Evolutionary conservation across 208 protist genomes (phyloP), one percentile per base, ranked within the genome.

Genomic region (Trypanosoma melophagium): DNA sequence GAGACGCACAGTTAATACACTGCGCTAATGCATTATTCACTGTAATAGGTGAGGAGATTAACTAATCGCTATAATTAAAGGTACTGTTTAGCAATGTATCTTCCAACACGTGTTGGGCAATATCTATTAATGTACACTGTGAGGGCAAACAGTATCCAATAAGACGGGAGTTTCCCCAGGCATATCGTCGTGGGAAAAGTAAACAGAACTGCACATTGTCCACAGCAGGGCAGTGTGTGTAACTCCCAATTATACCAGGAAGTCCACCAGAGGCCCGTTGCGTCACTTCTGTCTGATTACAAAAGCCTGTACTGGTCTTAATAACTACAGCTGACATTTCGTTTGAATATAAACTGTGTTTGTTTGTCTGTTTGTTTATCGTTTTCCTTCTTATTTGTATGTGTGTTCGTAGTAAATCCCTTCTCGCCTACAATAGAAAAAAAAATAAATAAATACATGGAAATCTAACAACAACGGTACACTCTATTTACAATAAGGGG

Each of bases 231-330:
- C 71, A 76, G 3, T 31, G 31, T 12, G 28, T 44, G 24, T 66
- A 71, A 55, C 62, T 69, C 2, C 71, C 71, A 21, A 71, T 19
- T 52, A 65, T 69, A n/a, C 71, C 71, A 16, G 71, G 71, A 69
- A 71, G 38, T 17, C 19, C 31, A 53, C 71, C 71, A 21, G 71
- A 76, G 45, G 50, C 53, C 22, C 55, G 54, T 10, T 49, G 24
- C 62, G 71, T 76, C 0, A 70, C 24, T 19, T 53, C 49, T 10
- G 63, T 69, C 40, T 76, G 71, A 63, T 57, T 50, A 57, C 71
- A 76, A 65, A 76, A 76, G 28, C 28, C 28, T 35, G 28, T 7
- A 35, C 3, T 59, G 54, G 7, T 31, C 17, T 0, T 42, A 9
- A 22, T 17, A n/a, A 22, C 13, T 47, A 47, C 21, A 42, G 24